Evolutionary conservation across 2,329 filamentous ascomycete genomes (phyloP).

Genomic region (Aureobasidium sp.): DNA sequence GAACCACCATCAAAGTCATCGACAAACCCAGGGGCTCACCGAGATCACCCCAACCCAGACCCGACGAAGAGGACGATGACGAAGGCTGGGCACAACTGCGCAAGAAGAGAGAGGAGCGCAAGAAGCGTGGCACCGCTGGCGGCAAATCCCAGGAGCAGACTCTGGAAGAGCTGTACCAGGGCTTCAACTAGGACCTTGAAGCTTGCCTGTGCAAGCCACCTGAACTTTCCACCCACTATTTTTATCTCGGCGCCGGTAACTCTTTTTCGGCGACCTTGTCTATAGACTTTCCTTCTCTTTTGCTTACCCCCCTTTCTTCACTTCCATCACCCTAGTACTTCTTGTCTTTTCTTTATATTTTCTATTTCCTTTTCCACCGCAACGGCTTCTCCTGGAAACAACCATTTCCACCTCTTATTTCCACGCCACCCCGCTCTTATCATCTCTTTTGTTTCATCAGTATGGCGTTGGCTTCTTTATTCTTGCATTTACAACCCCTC

Average conservation of each 20-base stretch:
- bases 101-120: constrained; percentile 31
- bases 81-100: constrained; percentile 30
- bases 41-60: constrained; percentile 17
- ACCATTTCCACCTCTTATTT: background rate
- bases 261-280: background rate
- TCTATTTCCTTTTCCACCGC: background rate
- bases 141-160: constrained; percentile 23
- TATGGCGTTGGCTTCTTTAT: background rate
- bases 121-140: constrained; percentile 22
- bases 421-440: background rate
- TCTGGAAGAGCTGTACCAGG: constrained; percentile 26
- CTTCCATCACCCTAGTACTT: constrained; percentile 14
- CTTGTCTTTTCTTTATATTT: constrained; percentile 1
- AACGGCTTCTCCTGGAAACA: background rate
- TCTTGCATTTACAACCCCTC: constrained; percentile 5
- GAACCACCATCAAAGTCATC: constrained; percentile 30
- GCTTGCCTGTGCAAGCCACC: background rate
- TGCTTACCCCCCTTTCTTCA: background rate
- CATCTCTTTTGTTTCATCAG: constrained; percentile 8
- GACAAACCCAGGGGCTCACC: constrained; percentile 32
- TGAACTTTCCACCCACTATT: background rate
- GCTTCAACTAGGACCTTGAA: constrained; percentile 18
- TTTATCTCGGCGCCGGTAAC: background rate
- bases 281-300: constrained; percentile 12
- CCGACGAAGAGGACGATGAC: constrained; percentile 28